Evolutionary conservation across 805 yeast genomes (phyloP), one percentile per base, ranked within the genome.

Genomic region (Metschnikowia matae): DNA sequence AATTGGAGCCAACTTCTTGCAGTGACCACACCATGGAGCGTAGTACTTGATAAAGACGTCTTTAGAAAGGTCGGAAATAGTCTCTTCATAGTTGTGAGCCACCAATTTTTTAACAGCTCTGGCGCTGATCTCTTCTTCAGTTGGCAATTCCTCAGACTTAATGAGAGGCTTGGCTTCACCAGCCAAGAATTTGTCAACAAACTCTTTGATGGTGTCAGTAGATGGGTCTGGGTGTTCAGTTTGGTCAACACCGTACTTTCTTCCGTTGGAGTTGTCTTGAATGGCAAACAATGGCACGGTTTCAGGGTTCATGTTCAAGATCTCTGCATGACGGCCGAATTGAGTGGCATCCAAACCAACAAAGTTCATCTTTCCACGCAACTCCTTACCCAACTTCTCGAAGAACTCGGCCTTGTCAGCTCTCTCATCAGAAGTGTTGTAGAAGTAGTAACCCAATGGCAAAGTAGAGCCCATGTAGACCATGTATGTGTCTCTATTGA

Each of bases 21-120:
- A 89, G 78, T 90, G 96, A 43, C 96, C 95, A 77, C 96, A 90
- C 97, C 97, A 91, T 73, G 96, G 95, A 44, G 98, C 97, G 65
- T 88, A 91, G 73, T 91, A 92, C 75, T 89, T 87, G 50, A 92
- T 96, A 50, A 91, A 71, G 35, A 87, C 84, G 65, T 87, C 92
- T 73, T 83, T 85, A 41, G 67, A 51, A 58, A 63, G 47, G 61
- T 84, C 83, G 31, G 69, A 69, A 48, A 89, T 79, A 52, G 89
- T 71, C 33, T 78, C 81, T 46, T 87, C 85, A 71, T 89, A 94
- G 64, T 83, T 89, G 72, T 83, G 80, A 59, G 89, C 96, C 54
- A 92, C 97, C 59, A 92, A 78, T 63, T 81, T 85, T 66, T 76
- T 74, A 43, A 86, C 92, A 48, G 85, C 82, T 47, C 75, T 77